Base-by-base conservation (phyloP, 768 basidiomycete genomes). In the Boletus reticuloceps region DNA sequence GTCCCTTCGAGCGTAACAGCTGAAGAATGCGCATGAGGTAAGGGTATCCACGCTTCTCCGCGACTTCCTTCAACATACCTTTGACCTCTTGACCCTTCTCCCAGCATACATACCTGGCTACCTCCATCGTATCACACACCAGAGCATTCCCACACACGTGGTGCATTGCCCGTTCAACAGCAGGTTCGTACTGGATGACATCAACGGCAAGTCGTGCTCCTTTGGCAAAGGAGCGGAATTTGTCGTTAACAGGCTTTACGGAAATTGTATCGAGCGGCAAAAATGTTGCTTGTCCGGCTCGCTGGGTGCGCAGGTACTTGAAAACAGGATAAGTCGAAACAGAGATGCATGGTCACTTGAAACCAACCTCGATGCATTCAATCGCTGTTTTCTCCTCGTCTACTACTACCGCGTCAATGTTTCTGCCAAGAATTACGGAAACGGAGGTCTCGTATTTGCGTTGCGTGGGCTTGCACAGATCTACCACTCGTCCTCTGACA, bases 221-320 rank as follows among this genome's bases (percentile, higher is more conserved):
- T 62, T 93, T 91, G 3, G 89, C 91, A 65, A 95, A 92, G 6
- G 89, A 87, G 22, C 97, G 86, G 73, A 91, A 94, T 69, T 94
- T 94, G 74, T 98, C 97, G 60, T 94, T 94, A 59, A 94, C 79
- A 2, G 94, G 86, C 69, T 96, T 98, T 34, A 89, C 88, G 66
- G 94, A 91, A 61, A 98, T 96, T 10, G 94, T 95, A 69, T 98
- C 96, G n/a, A 99, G 85, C 0, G 97, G 97, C 44, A 99, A 89
- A 75, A 98, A 98, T 0, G 97, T 99, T 13, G 96, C 96, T 73
- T 94, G 92, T 1, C 96, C 97, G 0, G 90, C 85, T 36, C 95
- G 89, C 72, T 97, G 94, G 56, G 89, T 94, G 58, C 94, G 88
- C 83, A 99, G 84, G 70, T 97, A 98, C 89, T 94, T 62, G 2